These are phyloP conservation scores for Clonostachys rhizophaga DNA, from an alignment of 2,329 filamentous ascomycete species.

Conservation along the genomic window DNA sequence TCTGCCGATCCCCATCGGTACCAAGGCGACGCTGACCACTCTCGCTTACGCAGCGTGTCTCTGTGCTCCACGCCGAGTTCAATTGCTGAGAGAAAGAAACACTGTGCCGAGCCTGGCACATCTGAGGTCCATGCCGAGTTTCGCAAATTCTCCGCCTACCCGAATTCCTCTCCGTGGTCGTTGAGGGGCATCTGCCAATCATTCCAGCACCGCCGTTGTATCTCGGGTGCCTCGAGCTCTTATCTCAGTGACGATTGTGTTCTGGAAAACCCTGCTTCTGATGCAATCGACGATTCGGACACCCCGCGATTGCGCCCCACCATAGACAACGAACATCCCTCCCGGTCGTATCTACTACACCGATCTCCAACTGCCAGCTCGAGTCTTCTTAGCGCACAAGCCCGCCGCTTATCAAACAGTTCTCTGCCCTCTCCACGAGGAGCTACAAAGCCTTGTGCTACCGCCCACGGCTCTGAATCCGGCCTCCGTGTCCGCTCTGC, in stretches of 20 bases:
- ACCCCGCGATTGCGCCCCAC: conserved; percentile 37
- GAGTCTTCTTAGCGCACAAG: conserved; percentile 46
- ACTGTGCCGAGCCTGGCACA: conserved; percentile 55
- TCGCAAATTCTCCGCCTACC: conserved; percentile 54
- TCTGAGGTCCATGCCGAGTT: conserved; percentile 52
- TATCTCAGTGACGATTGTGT: conserved; percentile 28
- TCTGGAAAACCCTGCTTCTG: conserved; percentile 21
- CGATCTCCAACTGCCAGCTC: conserved; percentile 36
- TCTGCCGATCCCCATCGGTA: not conserved
- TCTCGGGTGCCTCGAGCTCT: conserved; percentile 35
- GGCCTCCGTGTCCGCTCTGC: conserved; percentile 39
- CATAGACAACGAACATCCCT: conserved; percentile 1
- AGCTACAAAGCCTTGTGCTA: conserved; percentile 37
- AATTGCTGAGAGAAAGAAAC: conserved; percentile 43
- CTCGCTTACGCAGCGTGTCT: conserved; percentile 26
- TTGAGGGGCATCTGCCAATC: conserved; percentile 35
- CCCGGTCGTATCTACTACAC: conserved; percentile 38
- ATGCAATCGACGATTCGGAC: conserved; percentile 37
- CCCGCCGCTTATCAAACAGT: conserved; percentile 67
- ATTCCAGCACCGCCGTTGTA: conserved; percentile 33
- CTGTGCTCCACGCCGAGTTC: conserved; percentile 9
- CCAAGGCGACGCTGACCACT: conserved; percentile 28
- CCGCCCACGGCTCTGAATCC: conserved; percentile 47
- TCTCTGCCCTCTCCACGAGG: conserved; percentile 60
- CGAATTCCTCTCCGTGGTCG: conserved; percentile 33